Percentiles rank a stretch among this genome's conserved stretches.
Evolutionary conservation across 306 rosid species (phyloP).

Genomic region (Casuarina equisetifolia): DNA sequence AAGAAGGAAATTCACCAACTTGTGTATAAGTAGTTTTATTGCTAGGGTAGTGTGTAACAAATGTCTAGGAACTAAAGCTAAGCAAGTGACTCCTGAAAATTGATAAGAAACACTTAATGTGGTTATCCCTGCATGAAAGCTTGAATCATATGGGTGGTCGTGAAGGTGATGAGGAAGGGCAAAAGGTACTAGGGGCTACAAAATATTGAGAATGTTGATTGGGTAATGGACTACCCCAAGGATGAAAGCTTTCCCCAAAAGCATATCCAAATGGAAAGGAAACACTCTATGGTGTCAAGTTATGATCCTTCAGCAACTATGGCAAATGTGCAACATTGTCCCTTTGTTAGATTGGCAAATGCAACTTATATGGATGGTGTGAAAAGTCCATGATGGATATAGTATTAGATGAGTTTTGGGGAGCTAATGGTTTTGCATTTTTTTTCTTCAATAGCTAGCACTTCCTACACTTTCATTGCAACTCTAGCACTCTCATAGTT

Average conservation of each 20-base stretch:
- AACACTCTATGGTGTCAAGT: constrained; percentile 46
- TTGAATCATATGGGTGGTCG: constrained; percentile 42
- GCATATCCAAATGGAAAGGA: constrained; percentile 55
- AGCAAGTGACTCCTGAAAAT: constrained; percentile 50
- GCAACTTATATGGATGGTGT: constrained; percentile 41
- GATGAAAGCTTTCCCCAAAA: constrained; percentile 40
- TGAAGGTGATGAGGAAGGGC: constrained; percentile 53
- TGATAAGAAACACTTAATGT: constrained; percentile 49
- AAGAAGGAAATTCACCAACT: constrained; percentile 48
- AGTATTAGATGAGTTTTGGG: constrained; percentile 42
- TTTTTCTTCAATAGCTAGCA: constrained; percentile 23
- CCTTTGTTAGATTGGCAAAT: constrained; percentile 51
- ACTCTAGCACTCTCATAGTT: constrained; percentile 41
- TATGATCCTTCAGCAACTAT: constrained; percentile 40
- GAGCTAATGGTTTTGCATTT: constrained; percentile 32
- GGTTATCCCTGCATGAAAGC: constrained; percentile 38
- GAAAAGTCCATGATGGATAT: constrained; percentile 37
- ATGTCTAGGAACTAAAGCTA: constrained; percentile 51
- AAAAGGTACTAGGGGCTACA: constrained; percentile 43
- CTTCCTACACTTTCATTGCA: constrained; percentile 32
- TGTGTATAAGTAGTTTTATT: constrained; percentile 40
- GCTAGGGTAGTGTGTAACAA: constrained; percentile 37
- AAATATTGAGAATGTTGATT: constrained; percentile 50
- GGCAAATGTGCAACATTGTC: constrained; percentile 48
- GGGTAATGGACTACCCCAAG: constrained; percentile 44